phyloP scores from a whole-genome alignment of 179 eudicot species.

The Monotropa hypopitys region DNA sequence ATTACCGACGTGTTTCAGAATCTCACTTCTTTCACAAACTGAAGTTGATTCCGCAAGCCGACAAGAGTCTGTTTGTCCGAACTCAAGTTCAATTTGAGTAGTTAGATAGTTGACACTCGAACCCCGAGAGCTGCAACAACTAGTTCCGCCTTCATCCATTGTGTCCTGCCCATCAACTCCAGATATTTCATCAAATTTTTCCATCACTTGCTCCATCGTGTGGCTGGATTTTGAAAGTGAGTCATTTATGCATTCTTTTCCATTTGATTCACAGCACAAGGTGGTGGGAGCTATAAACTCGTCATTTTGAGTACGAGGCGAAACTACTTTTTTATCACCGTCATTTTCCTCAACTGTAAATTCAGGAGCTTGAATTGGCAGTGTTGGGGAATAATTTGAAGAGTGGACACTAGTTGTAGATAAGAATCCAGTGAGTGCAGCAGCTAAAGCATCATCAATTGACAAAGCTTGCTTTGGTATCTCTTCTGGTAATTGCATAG shows the following conservation, averaged over 20 bases:
- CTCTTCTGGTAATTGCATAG: constrained; percentile 18
- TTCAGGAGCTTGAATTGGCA: constrained; percentile 19
- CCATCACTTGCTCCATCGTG: constrained; percentile 1
- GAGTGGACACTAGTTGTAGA: constrained; percentile 25
- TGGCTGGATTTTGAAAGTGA: constrained; percentile 11
- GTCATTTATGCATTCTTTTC: constrained; percentile 5
- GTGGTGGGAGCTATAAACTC: constrained; percentile 13
- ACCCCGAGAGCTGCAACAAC: not conserved
- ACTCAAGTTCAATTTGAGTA: constrained; percentile 2
- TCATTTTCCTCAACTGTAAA: constrained; percentile 9
- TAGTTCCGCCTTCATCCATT: constrained; percentile 8
- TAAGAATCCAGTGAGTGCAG: constrained; percentile 69
- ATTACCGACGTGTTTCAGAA: constrained; percentile 4
- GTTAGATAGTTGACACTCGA: not conserved
- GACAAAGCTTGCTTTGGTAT: constrained; percentile 40
- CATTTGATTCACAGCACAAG: constrained; percentile 10
- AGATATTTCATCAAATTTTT: constrained; percentile 10
- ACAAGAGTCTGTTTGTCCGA: not conserved
- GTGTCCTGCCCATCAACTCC: not conserved
- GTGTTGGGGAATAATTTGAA: constrained; percentile 11
- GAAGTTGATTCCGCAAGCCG: constrained; percentile 8
- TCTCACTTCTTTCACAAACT: constrained; percentile 1
- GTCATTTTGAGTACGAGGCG: constrained; percentile 15
- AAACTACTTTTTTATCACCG: not conserved
- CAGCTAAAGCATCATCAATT: constrained; percentile 76